Evolutionary conservation across 1,284 basidiomycete species (phyloP), one percentile per base, ranked within the genome.

Genomic region (Leccinum griseonigrum): DNA sequence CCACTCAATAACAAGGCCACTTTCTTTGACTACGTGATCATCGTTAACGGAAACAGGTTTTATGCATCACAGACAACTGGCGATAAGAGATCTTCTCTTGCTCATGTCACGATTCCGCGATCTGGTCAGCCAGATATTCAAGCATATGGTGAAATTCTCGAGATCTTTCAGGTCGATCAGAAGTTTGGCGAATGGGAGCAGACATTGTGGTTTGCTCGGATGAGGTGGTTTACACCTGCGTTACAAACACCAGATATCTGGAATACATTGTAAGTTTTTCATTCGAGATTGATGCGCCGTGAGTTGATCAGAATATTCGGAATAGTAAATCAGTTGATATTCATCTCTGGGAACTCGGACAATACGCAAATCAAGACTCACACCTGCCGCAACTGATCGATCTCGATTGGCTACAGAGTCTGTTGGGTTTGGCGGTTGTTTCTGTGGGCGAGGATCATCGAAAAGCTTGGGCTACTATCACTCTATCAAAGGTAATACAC

Each of bases 11-110:
- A 43, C 29, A n/a, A 29, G 0, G 66, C 66, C 3, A 65, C 53
- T 0, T 67, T 67, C 14, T 73, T 65, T 50, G 66, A 73, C 57
- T 66, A 73, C 50, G 64, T n/a, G n/a, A n/a, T 67, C 1, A 38
- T 70, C 10, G 34, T 71, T 16, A 26, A 62, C 16, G 60, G 64
- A 1, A 63, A 61, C 10, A 59, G 61, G 1, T 73, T 67, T 54
- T 58, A 57, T 36, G 68, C 69, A 6, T 63, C 64, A 3, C 2
- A 9, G 2, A 31, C 56, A 5, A 40, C 36, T 6, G 54, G 29
- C 22, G 9, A 16, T 9, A n/a, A n/a, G n/a, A n/a, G n/a, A n/a
- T 57, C 56, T 1, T 60, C 56, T 3, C 28, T 63, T 9, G 50
- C 38, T 26, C 51, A 57, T 38, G 55, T 54, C n/a, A 16, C 26